Evolutionary conservation across 495 filamentous ascomycete species (phyloP), one percentile per base, ranked within the genome.

Genomic region (Penicillium angulare): DNA sequence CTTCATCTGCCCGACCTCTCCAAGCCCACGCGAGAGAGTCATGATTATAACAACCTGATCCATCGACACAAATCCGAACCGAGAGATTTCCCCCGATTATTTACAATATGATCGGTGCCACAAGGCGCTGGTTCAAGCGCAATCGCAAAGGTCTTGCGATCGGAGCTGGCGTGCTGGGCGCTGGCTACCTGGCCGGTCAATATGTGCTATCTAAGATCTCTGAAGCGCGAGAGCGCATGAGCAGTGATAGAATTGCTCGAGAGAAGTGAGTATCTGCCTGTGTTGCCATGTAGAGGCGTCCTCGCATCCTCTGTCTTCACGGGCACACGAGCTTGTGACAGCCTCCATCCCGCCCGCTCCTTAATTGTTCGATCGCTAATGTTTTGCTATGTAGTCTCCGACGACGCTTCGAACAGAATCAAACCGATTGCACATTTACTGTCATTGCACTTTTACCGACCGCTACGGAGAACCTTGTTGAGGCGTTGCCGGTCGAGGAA

Each of bases 381-480:
- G 43, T 32, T 36, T 15, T 31, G n/a, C 17, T 22, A 12, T 39
- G 49, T 52, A 97, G 93, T 71, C 78, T 98, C 55, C 89, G 91
- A 39, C 87, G 93, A 47, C 86, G 93, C 56, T 98, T 98, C 75
- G 88, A 97, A 66, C 93, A 97, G 67, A 97, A 98, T 63, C 93
- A 98, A 59, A 92, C 95, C 65, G 95, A 97, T 69, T 98, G 93
- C 68, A 96, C 91, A 39, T 95, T 89, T 67, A 98, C 93, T n/a
- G 89, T 97, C 20, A 85, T 96, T 13, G 93, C 90, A n/a, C 78
- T 98, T 44, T 78, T 98, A 9, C 95, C 95, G 2, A 93, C 90
- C 26, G 89, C 90, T 5, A 89, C 90, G 7, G 83, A 92, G 49
- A 87, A 95, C 60, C 90, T 98, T 52, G 73, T 96, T 50, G 85